Evolutionary conservation across 106 monocot species (phyloP).

Genomic region (Gastrodia elata): DNA sequence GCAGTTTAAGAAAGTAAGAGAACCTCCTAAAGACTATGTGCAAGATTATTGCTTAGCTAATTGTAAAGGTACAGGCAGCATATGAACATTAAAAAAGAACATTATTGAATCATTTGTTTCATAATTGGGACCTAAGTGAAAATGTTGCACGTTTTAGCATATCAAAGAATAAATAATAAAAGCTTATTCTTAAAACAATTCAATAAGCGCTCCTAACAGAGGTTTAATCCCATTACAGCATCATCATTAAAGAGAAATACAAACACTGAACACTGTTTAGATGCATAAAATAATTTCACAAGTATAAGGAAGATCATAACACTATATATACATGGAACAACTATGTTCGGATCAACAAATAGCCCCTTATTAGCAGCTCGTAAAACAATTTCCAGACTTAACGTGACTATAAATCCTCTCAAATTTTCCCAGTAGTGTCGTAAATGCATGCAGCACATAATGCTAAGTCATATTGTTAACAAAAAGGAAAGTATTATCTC

Average conservation of each 20-base stretch:
- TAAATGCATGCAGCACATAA: not conserved
- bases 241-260: no score
- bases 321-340: not conserved
- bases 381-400: not conserved
- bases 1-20: no score
- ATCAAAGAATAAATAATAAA: no score
- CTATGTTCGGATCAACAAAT: not conserved
- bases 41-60: no score
- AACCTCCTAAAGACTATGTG: no score
- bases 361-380: not conserved
- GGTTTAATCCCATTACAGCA: no score
- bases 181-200: no score
- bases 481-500: not conserved
- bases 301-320: not conserved
- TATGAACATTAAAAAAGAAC: no score
- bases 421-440: not conserved
- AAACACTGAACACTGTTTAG: not conserved
- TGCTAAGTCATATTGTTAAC: not conserved
- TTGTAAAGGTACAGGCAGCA: no score
- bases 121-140: no score
- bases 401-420: not conserved
- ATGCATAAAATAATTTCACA: not conserved
- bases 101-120: no score
- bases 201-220: no score
- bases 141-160: not conserved